These are phyloP conservation scores for Neurospora sp. DNA, from an alignment of 2,329 filamentous ascomycete genomes.

Conservation along the genomic window DNA sequence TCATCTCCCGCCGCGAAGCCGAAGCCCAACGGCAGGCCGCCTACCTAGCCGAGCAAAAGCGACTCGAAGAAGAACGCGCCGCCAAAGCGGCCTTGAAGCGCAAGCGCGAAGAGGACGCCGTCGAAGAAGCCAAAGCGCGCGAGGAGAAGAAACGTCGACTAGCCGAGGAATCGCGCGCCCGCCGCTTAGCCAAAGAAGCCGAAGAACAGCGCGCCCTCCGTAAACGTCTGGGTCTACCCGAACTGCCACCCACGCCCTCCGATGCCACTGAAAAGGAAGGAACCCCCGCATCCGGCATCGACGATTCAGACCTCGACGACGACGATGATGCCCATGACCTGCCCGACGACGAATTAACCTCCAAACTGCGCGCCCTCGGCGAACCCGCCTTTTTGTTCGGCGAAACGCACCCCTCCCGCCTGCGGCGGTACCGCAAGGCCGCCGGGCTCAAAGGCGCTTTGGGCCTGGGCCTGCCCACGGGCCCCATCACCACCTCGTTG, in stretches of 20 bases:
- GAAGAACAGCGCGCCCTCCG: constrained; percentile 64
- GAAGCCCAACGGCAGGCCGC: constrained; percentile 73
- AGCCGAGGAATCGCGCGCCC: constrained; percentile 66
- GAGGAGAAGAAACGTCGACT: constrained; percentile 76
- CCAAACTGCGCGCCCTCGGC: constrained; percentile 58
- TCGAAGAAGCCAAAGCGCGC: constrained; percentile 54
- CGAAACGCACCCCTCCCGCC: constrained; percentile 60
- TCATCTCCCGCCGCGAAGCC: constrained; percentile 72
- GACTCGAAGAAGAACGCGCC: constrained; percentile 60
- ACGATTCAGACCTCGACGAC: constrained; percentile 31
- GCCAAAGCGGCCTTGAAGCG: constrained; percentile 68
- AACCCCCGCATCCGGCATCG: constrained; percentile 18
- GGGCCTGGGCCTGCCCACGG: constrained; percentile 46
- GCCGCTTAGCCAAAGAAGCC: constrained; percentile 62
- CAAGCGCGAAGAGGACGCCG: constrained; percentile 79
- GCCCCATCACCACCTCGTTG: constrained; percentile 77
- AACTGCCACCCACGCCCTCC: constrained; percentile 41
- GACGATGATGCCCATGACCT: constrained; percentile 50
- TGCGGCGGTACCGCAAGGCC: constrained; percentile 54
- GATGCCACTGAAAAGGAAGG: constrained; percentile 23
- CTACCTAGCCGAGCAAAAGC: constrained; percentile 74
- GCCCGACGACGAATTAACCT: constrained; percentile 57
- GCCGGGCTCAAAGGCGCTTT: constrained; percentile 43
- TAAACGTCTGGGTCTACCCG: constrained; percentile 71
- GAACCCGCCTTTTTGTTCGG: constrained; percentile 74